Conservation (phyloP, 2,329 filamentous ascomycete genomes). For the Aspergillus ochraceoroseus region DNA sequence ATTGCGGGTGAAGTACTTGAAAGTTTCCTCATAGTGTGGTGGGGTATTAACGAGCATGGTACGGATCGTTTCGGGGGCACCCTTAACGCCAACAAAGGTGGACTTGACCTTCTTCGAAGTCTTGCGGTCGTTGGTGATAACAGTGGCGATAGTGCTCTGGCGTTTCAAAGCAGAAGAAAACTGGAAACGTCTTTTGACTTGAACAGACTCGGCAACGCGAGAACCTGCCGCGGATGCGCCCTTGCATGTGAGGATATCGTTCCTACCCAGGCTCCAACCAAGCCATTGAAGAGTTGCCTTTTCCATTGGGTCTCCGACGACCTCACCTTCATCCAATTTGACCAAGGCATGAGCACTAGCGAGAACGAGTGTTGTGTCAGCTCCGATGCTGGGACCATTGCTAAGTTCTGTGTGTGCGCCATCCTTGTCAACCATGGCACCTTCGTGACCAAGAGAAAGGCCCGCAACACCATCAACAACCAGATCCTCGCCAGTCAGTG, state of each 20-base stretch:
- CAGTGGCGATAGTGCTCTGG: slow-evolving; percentile 86
- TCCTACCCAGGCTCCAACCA: slow-evolving; percentile 86
- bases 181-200: slow-evolving; percentile 94
- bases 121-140: slow-evolving; percentile 65
- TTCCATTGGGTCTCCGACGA: slow-evolving; percentile 98
- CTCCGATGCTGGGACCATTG: slow-evolving; percentile 62
- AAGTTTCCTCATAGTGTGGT: slow-evolving; percentile 91
- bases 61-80: slow-evolving; percentile 92
- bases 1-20: slow-evolving; percentile 94
- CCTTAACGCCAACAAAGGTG: slow-evolving; percentile 93
- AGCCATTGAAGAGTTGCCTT: slow-evolving; percentile 87
- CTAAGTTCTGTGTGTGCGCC: slow-evolving; percentile 78
- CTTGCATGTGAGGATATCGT: slow-evolving; percentile 75
- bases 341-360: slow-evolving; percentile 94
- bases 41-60: slow-evolving; percentile 83
- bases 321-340: slow-evolving; percentile 91
- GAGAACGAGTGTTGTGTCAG: slow-evolving; percentile 86
- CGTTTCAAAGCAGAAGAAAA: slow-evolving; percentile 96
- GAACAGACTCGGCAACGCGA: slow-evolving; percentile 63
- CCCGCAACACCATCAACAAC: slow-evolving; percentile 97
- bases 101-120: slow-evolving; percentile 72
- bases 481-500: slow-evolving; percentile 89
- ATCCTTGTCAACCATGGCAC: slow-evolving; percentile 65
- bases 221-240: slow-evolving; percentile 38
- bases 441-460: slow-evolving; percentile 65